Percentiles rank a stretch among this genome's conserved stretches.
Evolutionary conservation across 164 flowering plant species (phyloP).

Genomic region (Saururus chinensis): DNA sequence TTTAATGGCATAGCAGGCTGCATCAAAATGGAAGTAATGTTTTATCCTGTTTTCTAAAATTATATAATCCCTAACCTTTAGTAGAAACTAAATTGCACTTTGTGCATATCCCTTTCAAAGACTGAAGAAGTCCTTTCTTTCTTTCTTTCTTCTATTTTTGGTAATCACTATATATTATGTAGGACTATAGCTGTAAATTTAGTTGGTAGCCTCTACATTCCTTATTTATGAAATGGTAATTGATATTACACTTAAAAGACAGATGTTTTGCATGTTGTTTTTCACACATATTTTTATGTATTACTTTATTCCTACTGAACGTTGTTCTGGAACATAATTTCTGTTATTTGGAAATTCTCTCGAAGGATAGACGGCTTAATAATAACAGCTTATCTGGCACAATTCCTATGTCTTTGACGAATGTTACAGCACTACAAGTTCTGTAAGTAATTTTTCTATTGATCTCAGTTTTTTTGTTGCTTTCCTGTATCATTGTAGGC

Average conservation of each 20-base stretch:
- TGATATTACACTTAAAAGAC: not conserved
- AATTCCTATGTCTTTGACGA: slow-evolving; percentile 51
- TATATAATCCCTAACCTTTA: too few relatives aligned
- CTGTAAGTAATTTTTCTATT: slow-evolving; percentile 32
- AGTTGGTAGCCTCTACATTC: too few relatives aligned
- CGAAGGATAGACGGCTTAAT: slow-evolving; percentile 63
- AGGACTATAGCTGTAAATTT: too few relatives aligned
- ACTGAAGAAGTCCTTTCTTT: too few relatives aligned
- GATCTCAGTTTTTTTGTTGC: not conserved
- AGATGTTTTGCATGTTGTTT: not conserved
- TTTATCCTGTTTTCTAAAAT: too few relatives aligned
- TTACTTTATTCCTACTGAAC: not conserved
- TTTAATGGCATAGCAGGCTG: too few relatives aligned
- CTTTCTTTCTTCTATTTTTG: too few relatives aligned
- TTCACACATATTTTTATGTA: too few relatives aligned
- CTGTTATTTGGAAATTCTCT: slow-evolving; percentile 13
- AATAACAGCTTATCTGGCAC: slow-evolving; percentile 47
- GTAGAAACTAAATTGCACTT: too few relatives aligned
- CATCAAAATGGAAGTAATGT: too few relatives aligned
- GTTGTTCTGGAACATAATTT: slow-evolving; percentile 9
- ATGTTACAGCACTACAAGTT: slow-evolving; percentile 40
- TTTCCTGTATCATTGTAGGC: not conserved
- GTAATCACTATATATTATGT: too few relatives aligned
- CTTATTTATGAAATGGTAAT: not conserved
- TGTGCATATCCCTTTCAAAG: too few relatives aligned